Conservation (phyloP, 129 eudicot genomes). For the Flaveria linearis region DNA sequence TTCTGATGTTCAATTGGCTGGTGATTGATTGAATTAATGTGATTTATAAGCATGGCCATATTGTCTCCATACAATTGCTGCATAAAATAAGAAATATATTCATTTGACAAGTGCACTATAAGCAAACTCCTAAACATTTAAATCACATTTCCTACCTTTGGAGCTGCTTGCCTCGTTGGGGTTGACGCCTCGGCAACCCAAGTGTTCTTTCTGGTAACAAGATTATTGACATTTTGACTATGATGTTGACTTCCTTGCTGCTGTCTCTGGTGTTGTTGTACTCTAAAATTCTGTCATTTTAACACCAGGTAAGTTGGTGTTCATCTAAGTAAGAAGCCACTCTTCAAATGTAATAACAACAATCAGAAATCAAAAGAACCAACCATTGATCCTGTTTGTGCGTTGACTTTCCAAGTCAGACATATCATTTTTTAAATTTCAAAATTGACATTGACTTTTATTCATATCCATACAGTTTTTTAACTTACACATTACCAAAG, state of each 20-base stretch:
- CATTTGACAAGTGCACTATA: slow-evolving; percentile 1
- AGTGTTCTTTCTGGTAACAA: slow-evolving; percentile 48
- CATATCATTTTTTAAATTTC: slow-evolving; percentile 1
- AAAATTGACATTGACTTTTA: neutral
- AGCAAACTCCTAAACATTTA: neutral
- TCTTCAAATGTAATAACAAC: neutral
- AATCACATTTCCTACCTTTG: slow-evolving; percentile 35
- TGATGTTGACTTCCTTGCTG: slow-evolving; percentile 46
- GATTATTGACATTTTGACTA: slow-evolving; percentile 27
- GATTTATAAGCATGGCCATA: slow-evolving; percentile 31
- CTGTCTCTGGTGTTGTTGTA: slow-evolving; percentile 43
- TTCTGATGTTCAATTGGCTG: slow-evolving; percentile 38
- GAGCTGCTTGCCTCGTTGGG: slow-evolving; percentile 39
- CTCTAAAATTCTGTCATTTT: slow-evolving; percentile 28
- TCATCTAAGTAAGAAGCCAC: neutral
- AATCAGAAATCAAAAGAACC: neutral
- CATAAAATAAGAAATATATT: slow-evolving; percentile 5
- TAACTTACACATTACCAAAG: neutral
- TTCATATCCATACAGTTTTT: neutral
- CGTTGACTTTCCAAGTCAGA: slow-evolving; percentile 31
- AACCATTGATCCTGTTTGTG: neutral
- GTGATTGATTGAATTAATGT: slow-evolving; percentile 22
- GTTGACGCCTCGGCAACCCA: slow-evolving; percentile 41
- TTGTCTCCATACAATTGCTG: slow-evolving; percentile 42
- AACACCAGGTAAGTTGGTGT: neutral